These are phyloP conservation scores for Forsythia suspensa DNA, from an alignment of 257 asterid species.

Conservation along the genomic window DNA sequence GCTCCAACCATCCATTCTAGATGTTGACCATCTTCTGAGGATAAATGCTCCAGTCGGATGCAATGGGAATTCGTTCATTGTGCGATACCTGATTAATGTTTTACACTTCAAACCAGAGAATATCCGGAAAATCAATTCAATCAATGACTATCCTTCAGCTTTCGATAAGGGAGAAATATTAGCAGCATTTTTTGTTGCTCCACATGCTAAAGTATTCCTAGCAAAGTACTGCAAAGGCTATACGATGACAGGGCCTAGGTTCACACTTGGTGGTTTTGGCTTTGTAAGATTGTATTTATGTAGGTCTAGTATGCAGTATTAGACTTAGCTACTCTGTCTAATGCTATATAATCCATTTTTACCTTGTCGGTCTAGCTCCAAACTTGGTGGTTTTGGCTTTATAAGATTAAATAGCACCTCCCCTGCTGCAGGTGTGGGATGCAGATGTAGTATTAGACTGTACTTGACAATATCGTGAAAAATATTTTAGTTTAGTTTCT, in stretches of 20 bases:
- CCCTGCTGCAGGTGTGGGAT: too few relatives aligned
- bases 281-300: slow-evolving; percentile 46
- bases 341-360: background rate
- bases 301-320: background rate
- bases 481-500: too few relatives aligned
- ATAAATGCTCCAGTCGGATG: slow-evolving; percentile 55
- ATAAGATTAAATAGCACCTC: too few relatives aligned
- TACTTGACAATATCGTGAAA: too few relatives aligned
- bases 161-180: slow-evolving; percentile 46
- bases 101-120: slow-evolving; percentile 43
- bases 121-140: slow-evolving; percentile 28
- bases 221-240: slow-evolving; percentile 41
- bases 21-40: slow-evolving; percentile 38
- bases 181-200: slow-evolving; percentile 63
- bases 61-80: slow-evolving; percentile 49
- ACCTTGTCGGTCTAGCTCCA: too few relatives aligned
- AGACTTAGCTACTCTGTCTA: background rate
- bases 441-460: too few relatives aligned
- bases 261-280: slow-evolving; percentile 69
- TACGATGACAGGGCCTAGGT: slow-evolving; percentile 40
- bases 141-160: slow-evolving; percentile 41
- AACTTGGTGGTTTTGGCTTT: too few relatives aligned
- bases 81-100: slow-evolving; percentile 30
- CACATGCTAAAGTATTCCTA: slow-evolving; percentile 57
- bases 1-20: slow-evolving; percentile 41